phyloP scores from a whole-genome alignment of 2,329 filamentous ascomycete genomes.

The Chaetoscypha palmicola region DNA sequence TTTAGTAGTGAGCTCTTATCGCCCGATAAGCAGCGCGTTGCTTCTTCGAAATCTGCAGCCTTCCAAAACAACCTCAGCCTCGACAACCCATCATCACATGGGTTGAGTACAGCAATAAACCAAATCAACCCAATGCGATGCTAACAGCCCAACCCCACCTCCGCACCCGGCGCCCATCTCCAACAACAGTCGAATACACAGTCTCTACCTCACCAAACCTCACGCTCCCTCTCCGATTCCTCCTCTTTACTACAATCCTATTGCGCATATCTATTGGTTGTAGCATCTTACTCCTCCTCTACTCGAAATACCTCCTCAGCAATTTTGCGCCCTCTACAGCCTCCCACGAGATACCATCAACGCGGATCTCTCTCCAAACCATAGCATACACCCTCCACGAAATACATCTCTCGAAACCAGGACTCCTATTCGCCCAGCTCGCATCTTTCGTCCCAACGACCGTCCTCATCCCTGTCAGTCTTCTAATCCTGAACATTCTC shows the following conservation, averaged over 20 bases:
- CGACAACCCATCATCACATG: too few species aligned
- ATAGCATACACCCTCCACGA: conserved; percentile 26
- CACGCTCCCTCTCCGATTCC: conserved; percentile 41
- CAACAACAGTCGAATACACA: conserved; percentile 87
- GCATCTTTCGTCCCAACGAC: conserved; percentile 35
- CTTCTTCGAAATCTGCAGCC: too few species aligned
- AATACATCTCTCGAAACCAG: conserved; percentile 27
- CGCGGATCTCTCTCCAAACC: conserved; percentile 14
- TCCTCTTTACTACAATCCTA: conserved; percentile 39
- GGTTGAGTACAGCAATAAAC: too few species aligned
- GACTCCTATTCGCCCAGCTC: conserved; percentile 30
- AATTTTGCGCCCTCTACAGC: conserved; percentile 11
- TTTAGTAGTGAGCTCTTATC: too few species aligned
- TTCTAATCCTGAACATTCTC: conserved; percentile 37
- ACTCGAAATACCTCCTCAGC: conserved; percentile 39
- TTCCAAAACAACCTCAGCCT: too few species aligned
- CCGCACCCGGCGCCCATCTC: conserved; percentile 61
- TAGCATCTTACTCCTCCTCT: conserved; percentile 41
- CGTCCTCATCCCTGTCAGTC: conserved; percentile 35
- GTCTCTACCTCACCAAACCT: conserved; percentile 68
- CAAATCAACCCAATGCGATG: conserved; percentile 39
- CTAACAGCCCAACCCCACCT: conserved; percentile 55
- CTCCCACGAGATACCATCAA: neutral
- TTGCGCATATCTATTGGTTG: conserved; percentile 36
- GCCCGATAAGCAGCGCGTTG: too few species aligned